Base-by-base conservation (phyloP, 768 basidiomycete species). In the Gyrodon lividus region DNA sequence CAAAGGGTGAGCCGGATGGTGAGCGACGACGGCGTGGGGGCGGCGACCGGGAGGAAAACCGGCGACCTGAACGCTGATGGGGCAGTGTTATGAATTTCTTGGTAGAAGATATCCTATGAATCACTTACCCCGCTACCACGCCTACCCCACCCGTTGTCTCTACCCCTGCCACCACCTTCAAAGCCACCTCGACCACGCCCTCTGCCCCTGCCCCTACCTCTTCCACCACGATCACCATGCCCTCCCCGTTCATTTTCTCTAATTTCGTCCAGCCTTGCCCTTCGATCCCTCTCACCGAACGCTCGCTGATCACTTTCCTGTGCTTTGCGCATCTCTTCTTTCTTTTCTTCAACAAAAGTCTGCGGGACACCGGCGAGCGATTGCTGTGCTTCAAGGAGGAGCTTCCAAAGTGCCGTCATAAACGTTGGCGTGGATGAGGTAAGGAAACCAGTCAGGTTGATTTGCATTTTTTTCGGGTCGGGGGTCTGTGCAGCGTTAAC, bases 391-490 rank as follows among this genome's bases (percentile, higher is more conserved):
- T 96, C 94, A 4, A 98, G 74, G n/a, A 99, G 76, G 5, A 98
- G 77, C 22, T 77, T 83, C 97, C 97, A 99, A 0, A 99, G 78
- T 1, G 84, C 78, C 5, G 74, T 68, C 94, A 97, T 97, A 71
- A 99, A 99, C 0, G 76, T 68, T 0, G 89, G 76, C 0, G 97
- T 97, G 51, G 91, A 83, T 57, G 86, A 83, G 4, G 90, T 89
- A 51, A 99, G 79, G 69, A 99, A 99, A 7, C 96, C 96, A 2
- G 89, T 90, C 22, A 99, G 72, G 63, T 87, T 86, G 54, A 98
- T 93, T 71, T 98, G 94, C 86, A 98, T 94, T 73, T 90, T 94
- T 68, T 84, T 86, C 5, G 94, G 92, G 69, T 98, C 96, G 10
- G 92, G 91, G 5, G 80, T 83, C 92, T 95, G 63, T 16, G 28